Evolutionary conservation across 2,329 filamentous ascomycete species (phyloP), one percentile per base, ranked within the genome.

Genomic region (Scedosporium apiospermum): DNA sequence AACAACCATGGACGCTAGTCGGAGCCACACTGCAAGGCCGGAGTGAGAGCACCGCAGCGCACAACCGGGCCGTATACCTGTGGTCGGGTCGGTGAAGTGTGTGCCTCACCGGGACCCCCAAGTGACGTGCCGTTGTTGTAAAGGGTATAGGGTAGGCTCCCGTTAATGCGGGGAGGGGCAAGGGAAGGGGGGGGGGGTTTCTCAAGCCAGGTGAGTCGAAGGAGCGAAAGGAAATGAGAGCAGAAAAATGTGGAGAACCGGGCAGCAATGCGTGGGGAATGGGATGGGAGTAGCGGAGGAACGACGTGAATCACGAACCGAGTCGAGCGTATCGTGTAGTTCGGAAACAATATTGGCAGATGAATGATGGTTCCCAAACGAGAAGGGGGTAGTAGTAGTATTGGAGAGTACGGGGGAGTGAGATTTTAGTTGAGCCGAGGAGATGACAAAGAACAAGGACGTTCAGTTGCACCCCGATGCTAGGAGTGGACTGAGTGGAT

Each of bases 91-190:
- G 60, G 62, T 64, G 65, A 65, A 64, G 65, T 64, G 63, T 64
- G 65, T 65, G 64, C 65, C 65, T 67, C 65, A 64, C 66, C 65
- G 66, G 66, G 65, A 64, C 61, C 14, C 30, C 41, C 34, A 62
- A 53, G 49, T 18, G 49, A 53, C 49, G n/a, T 18, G n/a, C 49
- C 49, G 6, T 53, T 53, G 49, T 53, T 18, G 9, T 4, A 21
- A 46, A 46, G 42, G n/a, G 9, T 18, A 21, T 16, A 46, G 42
- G 5, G 21, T 18, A 53, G 49, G 3, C 18, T 21, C 49, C 9
- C 21, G 6, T 21, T 18, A 23, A 18, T 21, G 49, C 49, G 49
- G 49, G 49, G 49, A 16, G 21, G 21, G 49, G 18, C 16, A 23
- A 18, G 42, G 42, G 18, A 3, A 6, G 42, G 18, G 3, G n/a